These are phyloP conservation scores for Colletotrichum salicis DNA, from an alignment of 2,329 filamentous ascomycete species.

Conservation along the genomic window DNA sequence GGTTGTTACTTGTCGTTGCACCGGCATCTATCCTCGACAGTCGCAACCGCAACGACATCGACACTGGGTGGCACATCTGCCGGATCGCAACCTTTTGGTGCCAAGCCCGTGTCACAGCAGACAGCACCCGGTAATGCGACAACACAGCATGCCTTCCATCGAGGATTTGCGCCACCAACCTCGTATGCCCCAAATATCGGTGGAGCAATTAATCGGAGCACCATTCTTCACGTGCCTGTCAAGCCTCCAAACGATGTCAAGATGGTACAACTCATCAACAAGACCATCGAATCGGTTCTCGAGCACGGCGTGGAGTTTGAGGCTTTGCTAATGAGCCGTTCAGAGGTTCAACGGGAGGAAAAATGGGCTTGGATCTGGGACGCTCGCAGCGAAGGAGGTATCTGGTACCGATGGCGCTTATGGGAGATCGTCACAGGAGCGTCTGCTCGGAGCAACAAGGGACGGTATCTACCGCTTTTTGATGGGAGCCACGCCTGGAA, in stretches of 20 bases:
- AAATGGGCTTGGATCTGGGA: conserved; percentile 97
- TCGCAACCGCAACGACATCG: conserved; percentile 55
- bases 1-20: conserved; percentile 85
- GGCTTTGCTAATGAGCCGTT: conserved; percentile 87
- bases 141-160: conserved; percentile 57
- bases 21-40: conserved; percentile 82
- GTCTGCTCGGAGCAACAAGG: conserved; percentile 55
- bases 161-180: conserved; percentile 80
- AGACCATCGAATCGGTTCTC: conserved; percentile 82
- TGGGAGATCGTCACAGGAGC: conserved; percentile 85
- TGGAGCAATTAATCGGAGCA: conserved; percentile 54
- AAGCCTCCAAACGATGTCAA: conserved; percentile 81
- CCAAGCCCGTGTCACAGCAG: conserved; percentile 68
- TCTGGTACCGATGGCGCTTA: conserved; percentile 93
- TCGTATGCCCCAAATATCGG: conserved; percentile 66
- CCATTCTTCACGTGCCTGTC: conserved; percentile 75
- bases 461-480: conserved; percentile 74
- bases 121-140: conserved; percentile 48
- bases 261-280: conserved; percentile 86
- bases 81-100: conserved; percentile 78
- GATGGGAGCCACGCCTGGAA: conserved; percentile 84
- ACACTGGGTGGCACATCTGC: conserved; percentile 56
- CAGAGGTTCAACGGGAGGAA: conserved; percentile 85
- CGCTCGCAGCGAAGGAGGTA: conserved; percentile 78
- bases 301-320: conserved; percentile 89